Conservation (phyloP, 805 yeast genomes). For the Kodamaea laetipori region DNA sequence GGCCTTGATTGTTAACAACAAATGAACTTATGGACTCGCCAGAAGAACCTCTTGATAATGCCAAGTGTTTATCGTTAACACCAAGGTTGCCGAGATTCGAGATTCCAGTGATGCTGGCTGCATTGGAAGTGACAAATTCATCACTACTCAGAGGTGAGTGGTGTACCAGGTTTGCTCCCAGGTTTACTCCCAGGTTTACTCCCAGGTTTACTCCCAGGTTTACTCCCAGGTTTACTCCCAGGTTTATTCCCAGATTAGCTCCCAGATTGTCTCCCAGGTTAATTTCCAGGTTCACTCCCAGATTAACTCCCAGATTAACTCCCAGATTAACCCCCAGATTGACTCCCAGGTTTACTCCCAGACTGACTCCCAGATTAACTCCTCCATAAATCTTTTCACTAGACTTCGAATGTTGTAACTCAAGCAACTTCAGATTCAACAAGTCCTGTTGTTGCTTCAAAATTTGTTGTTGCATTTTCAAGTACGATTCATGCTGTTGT, state of each 20-base stretch:
- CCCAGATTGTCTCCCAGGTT: no score
- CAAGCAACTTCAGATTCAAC: constrained; percentile 15
- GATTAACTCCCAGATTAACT: neutral
- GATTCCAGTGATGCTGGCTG: constrained; percentile 1
- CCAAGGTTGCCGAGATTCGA: neutral
- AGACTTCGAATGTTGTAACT: constrained; percentile 7
- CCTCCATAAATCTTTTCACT: no score
- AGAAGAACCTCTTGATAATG: constrained; percentile 10
- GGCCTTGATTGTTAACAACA: constrained; percentile 3
- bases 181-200: neutral
- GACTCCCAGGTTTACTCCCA: constrained; percentile 2
- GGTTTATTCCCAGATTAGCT: neutral
- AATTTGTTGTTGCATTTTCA: constrained; percentile 39
- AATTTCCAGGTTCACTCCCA: neutral
- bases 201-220: neutral
- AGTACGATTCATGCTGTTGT: constrained; percentile 37
- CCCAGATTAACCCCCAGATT: neutral
- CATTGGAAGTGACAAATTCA: neutral
- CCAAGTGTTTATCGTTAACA: neutral
- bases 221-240: constrained; percentile 1
- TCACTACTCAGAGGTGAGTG: constrained; percentile 9
- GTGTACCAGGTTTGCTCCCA: neutral
- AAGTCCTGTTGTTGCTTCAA: constrained; percentile 40
- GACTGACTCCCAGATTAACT: neutral
- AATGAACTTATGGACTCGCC: constrained; percentile 16